A percentile compares a stretch with the other conserved stretches of the same genome.
These are phyloP conservation scores for Eucalyptus tenuipes DNA, from an alignment of 345 rosid species.

Conservation along the genomic window DNA sequence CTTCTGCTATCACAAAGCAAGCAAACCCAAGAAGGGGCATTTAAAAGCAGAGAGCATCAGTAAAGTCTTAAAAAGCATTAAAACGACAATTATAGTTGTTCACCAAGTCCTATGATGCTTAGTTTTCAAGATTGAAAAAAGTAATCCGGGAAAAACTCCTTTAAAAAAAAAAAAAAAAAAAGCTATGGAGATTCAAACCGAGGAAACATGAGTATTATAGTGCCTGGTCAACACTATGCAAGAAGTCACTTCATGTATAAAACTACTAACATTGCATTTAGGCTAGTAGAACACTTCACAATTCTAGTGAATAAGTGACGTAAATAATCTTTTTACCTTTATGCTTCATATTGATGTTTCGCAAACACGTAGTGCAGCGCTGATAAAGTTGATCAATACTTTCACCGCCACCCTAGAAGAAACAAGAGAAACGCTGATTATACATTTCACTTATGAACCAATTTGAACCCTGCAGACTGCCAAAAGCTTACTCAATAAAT, in stretches of 20 bases:
- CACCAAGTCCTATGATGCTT: neutral
- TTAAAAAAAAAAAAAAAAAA: no score
- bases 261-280: neutral
- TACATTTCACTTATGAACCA: neutral
- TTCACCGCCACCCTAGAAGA: constrained; percentile 89
- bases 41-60: neutral
- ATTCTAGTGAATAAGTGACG: neutral
- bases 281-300: neutral
- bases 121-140: neutral
- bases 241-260: neutral
- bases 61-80: neutral
- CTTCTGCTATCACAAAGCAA: neutral
- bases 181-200: neutral
- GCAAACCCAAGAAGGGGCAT: neutral
- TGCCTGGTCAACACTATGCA: neutral
- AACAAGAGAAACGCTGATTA: neutral
- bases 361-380: constrained; percentile 54
- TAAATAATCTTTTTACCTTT: constrained; percentile 19
- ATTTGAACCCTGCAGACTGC: neutral
- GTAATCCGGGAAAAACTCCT: neutral
- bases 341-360: constrained; percentile 53
- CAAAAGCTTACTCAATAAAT: neutral
- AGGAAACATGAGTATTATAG: neutral
- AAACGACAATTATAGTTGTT: neutral
- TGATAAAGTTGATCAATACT: constrained; percentile 57